A percentile compares a stretch with the other conserved stretches of the same genome.
phyloP scores from a whole-genome alignment of 164 flowering plant species.

The Berberis thunbergii region DNA sequence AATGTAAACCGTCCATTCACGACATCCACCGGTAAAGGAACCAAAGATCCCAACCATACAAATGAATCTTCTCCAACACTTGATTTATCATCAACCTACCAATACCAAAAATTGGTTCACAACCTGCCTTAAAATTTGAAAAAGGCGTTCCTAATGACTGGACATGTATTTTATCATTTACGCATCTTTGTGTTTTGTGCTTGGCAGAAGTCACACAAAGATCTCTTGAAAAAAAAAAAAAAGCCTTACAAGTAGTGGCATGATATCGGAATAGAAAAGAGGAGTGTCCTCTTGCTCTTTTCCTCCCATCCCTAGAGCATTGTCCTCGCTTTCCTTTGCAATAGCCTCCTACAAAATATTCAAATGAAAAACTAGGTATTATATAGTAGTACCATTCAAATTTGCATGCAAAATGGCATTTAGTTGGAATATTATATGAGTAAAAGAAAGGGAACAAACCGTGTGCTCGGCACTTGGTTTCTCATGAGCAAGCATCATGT shows the following conservation, averaged over 20 bases:
- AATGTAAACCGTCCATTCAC: slow-evolving; percentile 75
- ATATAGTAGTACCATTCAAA: neutral
- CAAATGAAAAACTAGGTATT: neutral
- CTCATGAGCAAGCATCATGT: slow-evolving; percentile 95
- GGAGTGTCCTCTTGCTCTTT: slow-evolving; percentile 48
- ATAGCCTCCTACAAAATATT: slow-evolving; percentile 40
- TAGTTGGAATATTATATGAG: neutral
- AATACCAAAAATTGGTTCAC: slow-evolving; percentile 1
- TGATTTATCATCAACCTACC: slow-evolving; percentile 53
- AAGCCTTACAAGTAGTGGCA: slow-evolving; percentile 84
- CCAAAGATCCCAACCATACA: slow-evolving; percentile 68
- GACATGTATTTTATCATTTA: too few relatives aligned
- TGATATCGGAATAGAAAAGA: slow-evolving; percentile 83
- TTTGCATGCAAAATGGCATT: neutral
- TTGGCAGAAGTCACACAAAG: neutral
- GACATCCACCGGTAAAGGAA: slow-evolving; percentile 61
- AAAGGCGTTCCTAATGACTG: too few relatives aligned
- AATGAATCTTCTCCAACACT: slow-evolving; percentile 77
- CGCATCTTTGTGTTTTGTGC: too few relatives aligned
- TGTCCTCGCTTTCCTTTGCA: slow-evolving; percentile 81
- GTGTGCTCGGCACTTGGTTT: slow-evolving; percentile 33
- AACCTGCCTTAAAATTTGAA: neutral
- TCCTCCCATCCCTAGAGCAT: slow-evolving; percentile 10
- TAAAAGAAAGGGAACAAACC: slow-evolving; percentile 16
- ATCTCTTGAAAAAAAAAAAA: neutral